These are phyloP conservation scores for Claviceps fusiformis DNA, from an alignment of 2,329 filamentous ascomycete genomes.

Conservation along the genomic window DNA sequence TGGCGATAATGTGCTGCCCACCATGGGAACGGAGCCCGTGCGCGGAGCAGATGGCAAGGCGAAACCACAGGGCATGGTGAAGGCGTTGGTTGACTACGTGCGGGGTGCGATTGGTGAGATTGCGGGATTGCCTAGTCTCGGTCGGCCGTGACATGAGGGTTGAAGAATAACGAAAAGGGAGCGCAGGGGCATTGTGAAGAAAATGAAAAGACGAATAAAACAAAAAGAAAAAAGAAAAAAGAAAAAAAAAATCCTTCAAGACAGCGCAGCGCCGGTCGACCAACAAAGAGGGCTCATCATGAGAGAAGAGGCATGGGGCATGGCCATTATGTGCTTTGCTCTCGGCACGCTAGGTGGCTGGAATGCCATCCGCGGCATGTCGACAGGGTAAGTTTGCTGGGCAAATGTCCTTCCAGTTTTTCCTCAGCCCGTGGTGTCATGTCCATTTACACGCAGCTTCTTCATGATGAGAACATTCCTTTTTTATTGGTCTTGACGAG, in stretches of 20 bases:
- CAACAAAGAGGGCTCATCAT: too few relatives aligned
- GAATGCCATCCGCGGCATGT: not conserved
- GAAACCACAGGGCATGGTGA: conserved; percentile 51
- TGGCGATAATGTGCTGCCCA: conserved; percentile 87
- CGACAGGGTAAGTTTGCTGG: conserved; percentile 1
- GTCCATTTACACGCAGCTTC: not conserved
- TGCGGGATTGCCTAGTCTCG: conserved; percentile 15
- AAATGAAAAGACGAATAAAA: too few relatives aligned
- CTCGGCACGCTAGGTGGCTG: not conserved
- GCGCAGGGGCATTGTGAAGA: not conserved
- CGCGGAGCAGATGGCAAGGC: conserved; percentile 32
- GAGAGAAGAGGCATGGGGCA: not conserved
- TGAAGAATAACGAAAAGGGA: not conserved
- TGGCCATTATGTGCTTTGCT: not conserved
- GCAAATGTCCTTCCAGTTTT: too few relatives aligned
- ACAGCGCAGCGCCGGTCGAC: not conserved
- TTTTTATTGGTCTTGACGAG: conserved; percentile 22
- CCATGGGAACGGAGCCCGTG: conserved; percentile 58
- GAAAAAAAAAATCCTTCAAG: not conserved
- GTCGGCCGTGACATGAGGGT: conserved; percentile 9
- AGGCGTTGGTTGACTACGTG: conserved; percentile 47
- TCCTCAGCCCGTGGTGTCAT: not conserved
- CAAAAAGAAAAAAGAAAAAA: too few relatives aligned
- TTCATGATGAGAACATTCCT: conserved; percentile 3
- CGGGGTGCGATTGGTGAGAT: conserved; percentile 38